Evolutionary conservation across 2,329 filamentous ascomycete genomes (phyloP).

Genomic region (Xylaria hypoxylon): DNA sequence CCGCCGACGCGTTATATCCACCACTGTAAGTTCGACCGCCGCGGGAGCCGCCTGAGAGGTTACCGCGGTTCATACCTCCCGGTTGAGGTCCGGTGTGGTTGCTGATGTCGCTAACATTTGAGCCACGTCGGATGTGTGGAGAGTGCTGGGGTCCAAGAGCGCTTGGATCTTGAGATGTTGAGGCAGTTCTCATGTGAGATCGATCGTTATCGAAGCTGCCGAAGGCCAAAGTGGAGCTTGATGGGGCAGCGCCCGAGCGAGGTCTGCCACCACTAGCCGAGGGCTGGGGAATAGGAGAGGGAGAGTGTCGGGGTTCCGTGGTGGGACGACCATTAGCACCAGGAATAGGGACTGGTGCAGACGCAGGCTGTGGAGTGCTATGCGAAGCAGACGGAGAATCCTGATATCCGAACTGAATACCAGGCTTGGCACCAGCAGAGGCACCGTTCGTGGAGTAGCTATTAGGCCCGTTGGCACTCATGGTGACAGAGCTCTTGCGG

Average conservation of each 20-base stretch:
- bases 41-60: slow-evolving; percentile 62
- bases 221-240: slow-evolving; percentile 78
- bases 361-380: slow-evolving; percentile 71
- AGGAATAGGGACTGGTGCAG: slow-evolving; percentile 72
- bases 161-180: slow-evolving; percentile 70
- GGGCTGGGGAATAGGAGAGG: slow-evolving; percentile 92
- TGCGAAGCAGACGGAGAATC: slow-evolving; percentile 75
- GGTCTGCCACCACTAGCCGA: slow-evolving; percentile 86
- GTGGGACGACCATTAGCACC: slow-evolving; percentile 74
- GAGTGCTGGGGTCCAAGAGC: slow-evolving; percentile 73
- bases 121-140: slow-evolving; percentile 84
- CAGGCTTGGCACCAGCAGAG: slow-evolving; percentile 67
- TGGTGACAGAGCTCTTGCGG: slow-evolving; percentile 91
- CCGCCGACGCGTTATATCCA: slow-evolving; percentile 61
- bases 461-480: slow-evolving; percentile 83
- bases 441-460: slow-evolving; percentile 83
- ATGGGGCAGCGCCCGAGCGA: slow-evolving; percentile 75
- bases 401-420: slow-evolving; percentile 85
- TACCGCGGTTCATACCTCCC: slow-evolving; percentile 66
- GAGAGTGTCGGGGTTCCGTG: slow-evolving; percentile 86
- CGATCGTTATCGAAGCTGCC: slow-evolving; percentile 84
- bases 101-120: slow-evolving; percentile 79
- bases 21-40: slow-evolving; percentile 63
- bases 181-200: slow-evolving; percentile 73
- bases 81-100: slow-evolving; percentile 66